phyloP scores from a whole-genome alignment of 805 yeast genomes.

The Hanseniaspora valbyensis region DNA sequence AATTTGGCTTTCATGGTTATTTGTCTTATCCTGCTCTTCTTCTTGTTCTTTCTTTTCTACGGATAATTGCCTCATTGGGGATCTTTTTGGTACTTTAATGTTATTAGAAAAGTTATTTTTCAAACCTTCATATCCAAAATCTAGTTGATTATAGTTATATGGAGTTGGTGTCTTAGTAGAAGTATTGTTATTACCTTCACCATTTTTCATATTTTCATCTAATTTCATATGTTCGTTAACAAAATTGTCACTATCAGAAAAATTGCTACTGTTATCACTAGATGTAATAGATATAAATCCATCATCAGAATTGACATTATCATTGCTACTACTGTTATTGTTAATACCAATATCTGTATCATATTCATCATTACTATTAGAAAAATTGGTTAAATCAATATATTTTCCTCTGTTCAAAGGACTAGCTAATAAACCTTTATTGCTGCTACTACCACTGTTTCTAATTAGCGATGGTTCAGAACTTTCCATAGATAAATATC shows the following conservation, averaged over 20 bases:
- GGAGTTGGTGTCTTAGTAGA: slow-evolving; percentile 1
- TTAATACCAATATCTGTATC: background rate
- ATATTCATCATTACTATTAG: background rate
- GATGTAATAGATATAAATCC: slow-evolving; percentile 3
- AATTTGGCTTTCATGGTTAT: too few species aligned
- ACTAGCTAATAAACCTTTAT: background rate
- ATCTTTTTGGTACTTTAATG: slow-evolving; percentile 4
- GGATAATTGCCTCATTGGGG: slow-evolving; percentile 6
- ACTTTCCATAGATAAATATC: slow-evolving; percentile 1
- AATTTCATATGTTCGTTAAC: background rate
- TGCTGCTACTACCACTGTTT: background rate
- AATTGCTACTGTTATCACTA: background rate
- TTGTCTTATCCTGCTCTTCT: background rate
- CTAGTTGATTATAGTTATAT: background rate
- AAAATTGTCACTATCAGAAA: background rate
- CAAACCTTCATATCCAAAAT: background rate
- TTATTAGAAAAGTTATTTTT: background rate
- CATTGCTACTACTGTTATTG: background rate
- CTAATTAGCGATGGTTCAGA: slow-evolving; percentile 2
- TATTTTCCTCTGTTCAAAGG: background rate
- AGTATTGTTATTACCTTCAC: background rate
- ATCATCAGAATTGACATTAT: background rate
- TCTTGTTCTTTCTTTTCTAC: background rate
- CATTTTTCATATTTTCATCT: background rate
- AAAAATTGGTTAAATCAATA: background rate